phyloP scores from a whole-genome alignment of 306 rosid species.

The Dryas drummondii region DNA sequence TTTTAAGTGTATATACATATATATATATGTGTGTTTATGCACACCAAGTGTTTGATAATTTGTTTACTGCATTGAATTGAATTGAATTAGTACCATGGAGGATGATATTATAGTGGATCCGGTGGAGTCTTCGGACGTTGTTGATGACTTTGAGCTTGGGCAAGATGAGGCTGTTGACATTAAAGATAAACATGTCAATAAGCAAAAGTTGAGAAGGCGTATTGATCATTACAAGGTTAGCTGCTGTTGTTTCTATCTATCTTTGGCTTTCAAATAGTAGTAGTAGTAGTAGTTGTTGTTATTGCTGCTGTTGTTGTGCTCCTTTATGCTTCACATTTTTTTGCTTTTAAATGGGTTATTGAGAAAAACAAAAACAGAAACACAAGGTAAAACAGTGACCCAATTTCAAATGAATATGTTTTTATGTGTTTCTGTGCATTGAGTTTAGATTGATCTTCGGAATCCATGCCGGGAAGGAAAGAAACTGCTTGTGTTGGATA shows the following conservation, averaged over 20 bases:
- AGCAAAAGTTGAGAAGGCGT: slow-evolving; percentile 69
- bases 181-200: slow-evolving; percentile 69
- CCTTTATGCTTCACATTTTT: background rate
- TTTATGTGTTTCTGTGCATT: slow-evolving; percentile 7
- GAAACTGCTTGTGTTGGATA: slow-evolving; percentile 92
- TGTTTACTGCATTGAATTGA: background rate
- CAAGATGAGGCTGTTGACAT: slow-evolving; percentile 73
- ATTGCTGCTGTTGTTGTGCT: background rate
- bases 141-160: slow-evolving; percentile 87
- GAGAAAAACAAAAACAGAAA: background rate
- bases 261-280: background rate
- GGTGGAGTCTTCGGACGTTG: slow-evolving; percentile 67
- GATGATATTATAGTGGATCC: slow-evolving; percentile 81
- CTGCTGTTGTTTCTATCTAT: background rate
- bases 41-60: background rate
- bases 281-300: background rate
- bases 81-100: slow-evolving; percentile 63
- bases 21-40: background rate
- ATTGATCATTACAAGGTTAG: slow-evolving; percentile 57
- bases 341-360: background rate
- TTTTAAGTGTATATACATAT: background rate
- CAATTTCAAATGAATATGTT: background rate
- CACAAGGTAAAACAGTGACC: background rate
- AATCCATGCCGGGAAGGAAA: slow-evolving; percentile 90
- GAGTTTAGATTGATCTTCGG: slow-evolving; percentile 57